Base-by-base conservation (phyloP, 2,329 filamentous ascomycete genomes). In the Ophiocordyceps unilateralis region DNA sequence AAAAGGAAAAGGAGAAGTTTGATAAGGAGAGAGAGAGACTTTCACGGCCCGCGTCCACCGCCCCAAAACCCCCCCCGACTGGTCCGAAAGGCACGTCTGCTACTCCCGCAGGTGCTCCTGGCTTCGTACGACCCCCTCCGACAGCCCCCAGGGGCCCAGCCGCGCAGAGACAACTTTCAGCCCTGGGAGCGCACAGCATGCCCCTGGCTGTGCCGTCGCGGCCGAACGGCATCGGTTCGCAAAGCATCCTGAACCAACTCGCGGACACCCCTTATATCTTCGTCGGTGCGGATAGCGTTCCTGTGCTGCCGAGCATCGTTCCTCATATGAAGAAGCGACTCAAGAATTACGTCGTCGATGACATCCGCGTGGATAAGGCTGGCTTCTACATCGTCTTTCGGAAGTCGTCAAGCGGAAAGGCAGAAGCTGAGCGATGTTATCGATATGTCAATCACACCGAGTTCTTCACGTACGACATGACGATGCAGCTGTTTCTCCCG, bases 361-460 rank as follows among this genome's bases (percentile, higher is more conserved):
- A 87, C 41, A 81, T 98, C 42, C 76, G 86, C 28, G 77, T 83
- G 46, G 91, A 98, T 58, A 76, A 76, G 45, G 81, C 78, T 1
- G 91, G 91, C 1, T 98, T 95, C 60, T 96, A 85, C 57, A 77
- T 96, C 42, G 69, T 87, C n/a, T 98, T 98, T 54, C 76, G 83
- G 41, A 81, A 89, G 52, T 84, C 78, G 2, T 73, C 75, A 43
- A 68, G 72, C 9, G 89, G 89, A 3, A 80, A 87, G 52, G 70
- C 79, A 44, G 87, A 95, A 60, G 81, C 86, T 1, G 80, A 84
- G 50, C 73, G 83, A 47, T 95, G 88, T 57, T 88, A 77, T 58
- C 71, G 76, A 43, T 74, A 79, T 42, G 87, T 83, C 50, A 80
- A 95, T 57, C 81, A 83, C 57, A 81, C 81, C 38, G 74, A 83